Evolutionary conservation across 2,329 filamentous ascomycete genomes (phyloP).

Genomic region (Blumeria graminis): DNA sequence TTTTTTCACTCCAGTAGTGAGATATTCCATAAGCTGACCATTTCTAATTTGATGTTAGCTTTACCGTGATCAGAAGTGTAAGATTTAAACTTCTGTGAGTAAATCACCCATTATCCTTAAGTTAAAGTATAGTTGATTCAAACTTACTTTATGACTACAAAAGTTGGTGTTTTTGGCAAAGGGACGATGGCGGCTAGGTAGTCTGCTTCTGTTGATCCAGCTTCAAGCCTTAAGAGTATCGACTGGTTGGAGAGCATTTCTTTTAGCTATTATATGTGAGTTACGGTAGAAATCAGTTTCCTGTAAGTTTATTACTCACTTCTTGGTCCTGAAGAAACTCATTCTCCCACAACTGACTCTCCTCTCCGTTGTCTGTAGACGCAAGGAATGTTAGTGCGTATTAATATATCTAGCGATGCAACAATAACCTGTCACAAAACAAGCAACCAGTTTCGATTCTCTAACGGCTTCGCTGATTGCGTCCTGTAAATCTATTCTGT

Average conservation of each 20-base stretch:
- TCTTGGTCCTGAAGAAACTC: slow-evolving; percentile 35
- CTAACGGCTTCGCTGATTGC: slow-evolving; percentile 56
- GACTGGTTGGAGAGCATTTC: slow-evolving; percentile 34
- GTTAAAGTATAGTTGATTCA: not conserved
- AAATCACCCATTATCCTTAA: slow-evolving; percentile 1
- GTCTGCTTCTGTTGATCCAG: slow-evolving; percentile 55
- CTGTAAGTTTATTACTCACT: slow-evolving; percentile 18
- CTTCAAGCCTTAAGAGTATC: slow-evolving; percentile 43
- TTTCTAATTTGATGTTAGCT: slow-evolving; percentile 23
- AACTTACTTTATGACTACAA: slow-evolving; percentile 51
- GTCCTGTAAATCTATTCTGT: slow-evolving; percentile 53
- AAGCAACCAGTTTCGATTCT: slow-evolving; percentile 54
- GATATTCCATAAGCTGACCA: slow-evolving; percentile 54
- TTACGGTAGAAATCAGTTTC: slow-evolving; percentile 19
- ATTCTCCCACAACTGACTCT: slow-evolving; percentile 49
- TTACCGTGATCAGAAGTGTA: too few relatives aligned
- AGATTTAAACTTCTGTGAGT: too few relatives aligned
- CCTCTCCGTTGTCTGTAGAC: slow-evolving; percentile 38
- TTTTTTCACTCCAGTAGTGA: slow-evolving; percentile 36
- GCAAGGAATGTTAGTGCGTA: slow-evolving; percentile 4
- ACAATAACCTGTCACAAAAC: slow-evolving; percentile 50
- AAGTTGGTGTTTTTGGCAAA: slow-evolving; percentile 49
- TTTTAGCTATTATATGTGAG: slow-evolving; percentile 11
- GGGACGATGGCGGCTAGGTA: slow-evolving; percentile 68
- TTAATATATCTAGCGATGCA: not conserved